Conservation (phyloP, 2,329 filamentous ascomycete genomes). For the Xylariaceae sp. region DNA sequence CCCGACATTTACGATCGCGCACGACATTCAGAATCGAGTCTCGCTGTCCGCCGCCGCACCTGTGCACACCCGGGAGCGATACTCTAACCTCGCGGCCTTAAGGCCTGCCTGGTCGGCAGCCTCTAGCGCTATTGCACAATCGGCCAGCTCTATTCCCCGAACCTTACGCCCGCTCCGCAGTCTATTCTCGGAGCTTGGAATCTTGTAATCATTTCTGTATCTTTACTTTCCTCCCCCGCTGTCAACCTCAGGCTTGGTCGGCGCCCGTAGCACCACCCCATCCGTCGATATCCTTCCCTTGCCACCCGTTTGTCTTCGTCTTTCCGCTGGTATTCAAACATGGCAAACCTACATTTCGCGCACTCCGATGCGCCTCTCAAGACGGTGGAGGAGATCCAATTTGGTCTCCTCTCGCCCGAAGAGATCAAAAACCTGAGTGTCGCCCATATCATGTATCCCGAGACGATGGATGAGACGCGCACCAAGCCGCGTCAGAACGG, state of each 20-base stretch:
- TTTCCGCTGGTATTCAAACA: constrained; percentile 43
- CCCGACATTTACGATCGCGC: constrained; percentile 29
- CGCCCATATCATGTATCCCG: constrained; percentile 92
- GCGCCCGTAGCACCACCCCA: constrained; percentile 16
- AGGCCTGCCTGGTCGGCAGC: constrained; percentile 36
- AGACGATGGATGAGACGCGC: constrained; percentile 97
- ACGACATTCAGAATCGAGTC: constrained; percentile 32
- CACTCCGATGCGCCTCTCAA: constrained; percentile 94
- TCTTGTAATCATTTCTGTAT: constrained; percentile 7
- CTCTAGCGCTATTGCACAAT: constrained; percentile 35
- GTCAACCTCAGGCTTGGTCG: constrained; percentile 17
- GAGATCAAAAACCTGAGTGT: constrained; percentile 99
- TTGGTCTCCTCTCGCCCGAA: constrained; percentile 93
- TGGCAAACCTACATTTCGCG: constrained; percentile 88
- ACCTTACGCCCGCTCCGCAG: constrained; percentile 23
- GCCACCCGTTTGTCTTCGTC: no score
- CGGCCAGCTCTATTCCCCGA: constrained; percentile 23
- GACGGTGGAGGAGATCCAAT: constrained; percentile 98
- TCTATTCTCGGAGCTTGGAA: constrained; percentile 23
- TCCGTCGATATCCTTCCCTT: constrained; percentile 12
- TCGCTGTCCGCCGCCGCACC: constrained; percentile 19
- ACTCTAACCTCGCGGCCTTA: constrained; percentile 33
- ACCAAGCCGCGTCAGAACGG: constrained; percentile 85
- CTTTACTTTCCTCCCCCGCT: background rate
- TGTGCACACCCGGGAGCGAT: constrained; percentile 25